Percentiles rank a stretch among this genome's conserved stretches.
These are phyloP conservation scores for Dorcoceras hygrometricum DNA, from an alignment of 257 asterid species.

Conservation along the genomic window DNA sequence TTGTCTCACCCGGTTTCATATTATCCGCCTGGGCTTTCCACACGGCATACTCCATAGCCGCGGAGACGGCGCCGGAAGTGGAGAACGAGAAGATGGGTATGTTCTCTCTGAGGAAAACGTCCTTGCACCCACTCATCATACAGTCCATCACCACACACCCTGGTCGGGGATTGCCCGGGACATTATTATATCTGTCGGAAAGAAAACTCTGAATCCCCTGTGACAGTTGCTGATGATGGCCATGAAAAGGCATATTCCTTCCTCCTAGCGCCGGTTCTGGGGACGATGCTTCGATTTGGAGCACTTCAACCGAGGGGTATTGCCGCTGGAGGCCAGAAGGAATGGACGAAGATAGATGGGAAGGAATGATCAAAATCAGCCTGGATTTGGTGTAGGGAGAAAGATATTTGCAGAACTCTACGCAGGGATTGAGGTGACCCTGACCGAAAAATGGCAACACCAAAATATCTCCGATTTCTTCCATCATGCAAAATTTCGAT, in stretches of 20 bases:
- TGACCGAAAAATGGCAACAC: slow-evolving; percentile 78
- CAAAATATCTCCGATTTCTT: slow-evolving; percentile 41
- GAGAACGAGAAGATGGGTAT: slow-evolving; percentile 50
- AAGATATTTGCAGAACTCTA: slow-evolving; percentile 46
- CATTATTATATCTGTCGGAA: slow-evolving; percentile 26
- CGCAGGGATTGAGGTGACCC: slow-evolving; percentile 68
- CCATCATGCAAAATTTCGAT: slow-evolving; percentile 28
- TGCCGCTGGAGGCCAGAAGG: slow-evolving; percentile 35
- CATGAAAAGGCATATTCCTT: not conserved
- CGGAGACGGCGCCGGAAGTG: slow-evolving; percentile 60
- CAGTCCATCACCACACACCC: slow-evolving; percentile 51
- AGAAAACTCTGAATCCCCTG: slow-evolving; percentile 49
- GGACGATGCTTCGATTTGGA: slow-evolving; percentile 26
- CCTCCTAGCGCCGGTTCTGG: too few relatives aligned
- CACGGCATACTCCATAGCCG: slow-evolving; percentile 56
- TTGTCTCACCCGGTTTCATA: slow-evolving; percentile 44
- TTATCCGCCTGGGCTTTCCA: slow-evolving; percentile 47
- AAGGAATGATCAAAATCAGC: slow-evolving; percentile 53
- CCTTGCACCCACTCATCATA: slow-evolving; percentile 70
- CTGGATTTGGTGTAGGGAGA: slow-evolving; percentile 27
- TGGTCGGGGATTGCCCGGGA: slow-evolving; percentile 26
- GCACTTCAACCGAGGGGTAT: slow-evolving; percentile 30
- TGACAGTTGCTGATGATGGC: slow-evolving; percentile 32
- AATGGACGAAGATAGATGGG: slow-evolving; percentile 59
- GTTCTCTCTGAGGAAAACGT: slow-evolving; percentile 39